phyloP scores from a whole-genome alignment of 495 filamentous ascomycete species.

The Trichoderma reesei region DNA sequence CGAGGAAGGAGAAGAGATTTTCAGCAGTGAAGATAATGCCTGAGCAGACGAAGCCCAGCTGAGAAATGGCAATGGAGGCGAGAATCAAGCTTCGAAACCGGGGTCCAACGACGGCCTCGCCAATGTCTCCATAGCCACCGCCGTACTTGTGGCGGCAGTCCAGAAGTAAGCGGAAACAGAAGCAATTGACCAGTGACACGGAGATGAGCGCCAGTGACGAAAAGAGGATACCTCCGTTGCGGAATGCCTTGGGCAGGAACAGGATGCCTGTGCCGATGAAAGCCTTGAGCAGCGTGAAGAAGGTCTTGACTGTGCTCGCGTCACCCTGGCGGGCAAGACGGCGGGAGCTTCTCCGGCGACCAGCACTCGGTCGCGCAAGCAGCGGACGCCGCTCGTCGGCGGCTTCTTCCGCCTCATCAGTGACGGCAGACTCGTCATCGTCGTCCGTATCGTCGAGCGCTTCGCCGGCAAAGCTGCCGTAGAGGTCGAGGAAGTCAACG shows the following conservation, averaged over 20 bases:
- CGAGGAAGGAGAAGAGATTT: conserved; percentile 47
- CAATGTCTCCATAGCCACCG: conserved; percentile 56
- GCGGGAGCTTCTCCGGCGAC: conserved; percentile 59
- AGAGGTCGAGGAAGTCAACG: conserved; percentile 58
- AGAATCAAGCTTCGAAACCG: conserved; percentile 45
- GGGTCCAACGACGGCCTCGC: conserved; percentile 41
- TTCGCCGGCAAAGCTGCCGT: conserved; percentile 63
- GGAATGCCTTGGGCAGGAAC: conserved; percentile 60
- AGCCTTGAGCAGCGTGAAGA: conserved; percentile 58
- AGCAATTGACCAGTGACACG: conserved; percentile 44
- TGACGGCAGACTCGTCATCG: conserved; percentile 38
- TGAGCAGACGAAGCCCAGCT: conserved; percentile 57
- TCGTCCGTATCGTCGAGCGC: conserved; percentile 49
- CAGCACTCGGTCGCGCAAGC: conserved; percentile 53
- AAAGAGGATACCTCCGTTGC: conserved; percentile 58
- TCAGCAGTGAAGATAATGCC: conserved; percentile 59
- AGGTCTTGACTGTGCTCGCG: conserved; percentile 51
- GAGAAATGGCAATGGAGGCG: conserved; percentile 51
- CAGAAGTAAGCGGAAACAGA: conserved; percentile 56
- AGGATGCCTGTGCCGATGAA: conserved; percentile 60
- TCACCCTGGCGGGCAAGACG: conserved; percentile 49
- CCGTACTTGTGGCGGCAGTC: conserved; percentile 42
- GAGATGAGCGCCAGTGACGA: conserved; percentile 48
- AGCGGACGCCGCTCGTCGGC: conserved; percentile 41
- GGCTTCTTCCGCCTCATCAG: conserved; percentile 36